Base-by-base conservation (phyloP, 495 filamentous ascomycete genomes). In the Lasiosphaeria miniovina region DNA sequence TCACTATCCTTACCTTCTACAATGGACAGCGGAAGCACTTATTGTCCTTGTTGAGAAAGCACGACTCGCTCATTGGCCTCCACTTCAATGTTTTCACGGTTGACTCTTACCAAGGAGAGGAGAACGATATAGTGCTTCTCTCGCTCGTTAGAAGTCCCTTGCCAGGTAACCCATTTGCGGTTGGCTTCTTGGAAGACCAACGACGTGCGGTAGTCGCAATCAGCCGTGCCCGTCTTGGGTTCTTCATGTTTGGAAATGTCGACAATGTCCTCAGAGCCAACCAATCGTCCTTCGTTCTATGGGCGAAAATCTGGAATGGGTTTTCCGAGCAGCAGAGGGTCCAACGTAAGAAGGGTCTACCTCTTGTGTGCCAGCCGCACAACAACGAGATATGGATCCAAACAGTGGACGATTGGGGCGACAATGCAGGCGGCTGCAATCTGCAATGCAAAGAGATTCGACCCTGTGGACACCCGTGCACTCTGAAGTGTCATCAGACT, bases 41-140 rank as follows among this genome's bases (percentile, higher is more conserved):
- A 8, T 61, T 86, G 0, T 77, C 70, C 36, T 65, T 74, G 3
- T 68, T 93, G 49, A 82, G 72, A 48, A 71, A 61, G 17, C 77
- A 86, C 49, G 60, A 69, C 0, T 78, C 82, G 51, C 74, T 91
- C 1, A 67, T 71, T 58, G 74, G 72, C 6, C 54, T 63, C 0
- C 68, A 71, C 38, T 80, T 88, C 65, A 91, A 90, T 32, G 85
- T 97, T 1, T 81, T 79, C 43, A 97, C 94, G 0, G 90, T 98
- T 0, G 94, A 98, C 66, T 92, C 90, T 0, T 97, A 93, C 69
- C 94, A 98, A 68, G 93, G 93, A 34, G 91, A 97, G 68, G 92
- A 98, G 65, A 97, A 97, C 64, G 90, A 91, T 17, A 77, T 97
- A 40, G 75, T 97, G 15, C 64, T 98, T 4, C 77, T 97, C 1